Evolutionary conservation across 2,329 filamentous ascomycete genomes (phyloP), one percentile per base, ranked within the genome.

Genomic region (Ophiocordyceps polyrhachis-furcata): DNA sequence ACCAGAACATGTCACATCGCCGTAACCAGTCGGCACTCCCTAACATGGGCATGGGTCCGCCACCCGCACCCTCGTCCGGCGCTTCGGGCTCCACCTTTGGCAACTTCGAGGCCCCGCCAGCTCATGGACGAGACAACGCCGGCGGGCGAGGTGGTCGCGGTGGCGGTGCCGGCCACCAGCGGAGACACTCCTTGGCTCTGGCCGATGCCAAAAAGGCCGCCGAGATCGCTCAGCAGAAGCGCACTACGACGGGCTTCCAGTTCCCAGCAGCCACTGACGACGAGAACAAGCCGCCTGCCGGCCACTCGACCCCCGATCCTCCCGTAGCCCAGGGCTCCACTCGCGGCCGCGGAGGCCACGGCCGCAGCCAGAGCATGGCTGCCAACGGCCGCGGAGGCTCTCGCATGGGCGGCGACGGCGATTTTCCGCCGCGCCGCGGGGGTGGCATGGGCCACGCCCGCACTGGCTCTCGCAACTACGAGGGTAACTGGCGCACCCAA

Each of bases 181-280:
- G 91, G 58, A 81, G 91, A 63, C 91, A 98, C 66, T 98, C 91
- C 19, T 71, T 98, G 51, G 91, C 88, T 50, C 70, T 98, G 51
- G 85, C 88, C 35, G 91, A 98, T 63, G 91, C 91, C 43, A 96
- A 94, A 67, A 96, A 95, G 68, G 91, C 91, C 42, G 91, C 91
- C 46, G 91, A 98, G 62, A 67, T 94, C 50, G 91, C 91, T 43
- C 91, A 98, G 66, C 89, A 94, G 70, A 95, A 95, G 68, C 76
- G 88, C 62, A 93, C 89, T 45, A 87, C 88, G 49, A 87, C 84
- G 50, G 87, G 80, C 47, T 98, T 96, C 65, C 88, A 94, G 60
- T 98, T 98, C 60, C 89, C 91, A 15, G 72, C 80, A 50, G 69
- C 74, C 44, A 72, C 76, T 50, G 77, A 79, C 41, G 68, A 73